A percentile compares a stretch with the other conserved stretches of the same genome.
Conservation (phyloP, 805 yeast species). For the Lipomyces sp. region DNA sequence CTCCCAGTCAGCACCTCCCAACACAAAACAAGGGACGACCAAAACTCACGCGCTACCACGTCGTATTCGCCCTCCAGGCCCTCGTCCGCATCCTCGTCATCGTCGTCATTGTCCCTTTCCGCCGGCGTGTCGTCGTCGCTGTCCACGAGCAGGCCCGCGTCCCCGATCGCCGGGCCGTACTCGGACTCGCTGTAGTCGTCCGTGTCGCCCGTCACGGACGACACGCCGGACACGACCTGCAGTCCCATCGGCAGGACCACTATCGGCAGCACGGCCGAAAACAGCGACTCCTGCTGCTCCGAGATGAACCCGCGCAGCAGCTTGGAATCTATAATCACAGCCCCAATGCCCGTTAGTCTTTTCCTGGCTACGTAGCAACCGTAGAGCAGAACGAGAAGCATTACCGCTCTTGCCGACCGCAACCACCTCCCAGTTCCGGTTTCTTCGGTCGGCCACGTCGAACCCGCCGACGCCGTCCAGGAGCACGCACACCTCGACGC, state of each 20-base stretch:
- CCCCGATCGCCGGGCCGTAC: conserved; percentile 5
- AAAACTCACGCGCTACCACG: conserved; percentile 24
- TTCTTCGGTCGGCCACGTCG: conserved; percentile 31
- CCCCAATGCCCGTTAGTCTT: background rate
- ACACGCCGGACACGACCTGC: background rate
- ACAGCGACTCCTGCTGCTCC: conserved; percentile 21
- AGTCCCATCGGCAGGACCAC: conserved; percentile 25
- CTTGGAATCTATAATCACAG: conserved; percentile 9
- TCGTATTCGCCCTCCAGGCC: conserved; percentile 25
- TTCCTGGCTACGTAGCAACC: background rate
- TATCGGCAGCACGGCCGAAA: conserved; percentile 26
- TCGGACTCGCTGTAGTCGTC: background rate
- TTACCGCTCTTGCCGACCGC: conserved; percentile 33
- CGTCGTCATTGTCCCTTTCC: no score
- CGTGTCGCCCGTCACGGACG: background rate
- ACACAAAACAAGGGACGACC: background rate
- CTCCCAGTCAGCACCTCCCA: background rate
- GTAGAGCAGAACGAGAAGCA: background rate
- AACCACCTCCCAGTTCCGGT: conserved; percentile 38
- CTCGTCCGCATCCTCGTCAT: conserved; percentile 15
- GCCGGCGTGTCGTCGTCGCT: conserved; percentile 13
- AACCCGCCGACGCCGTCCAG: conserved; percentile 36
- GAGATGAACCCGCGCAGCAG: conserved; percentile 22
- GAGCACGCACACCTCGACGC: conserved; percentile 34
- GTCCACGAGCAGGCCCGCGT: conserved; percentile 19